Conservation (phyloP, 805 yeast genomes). For the Starmerella kuoi region DNA sequence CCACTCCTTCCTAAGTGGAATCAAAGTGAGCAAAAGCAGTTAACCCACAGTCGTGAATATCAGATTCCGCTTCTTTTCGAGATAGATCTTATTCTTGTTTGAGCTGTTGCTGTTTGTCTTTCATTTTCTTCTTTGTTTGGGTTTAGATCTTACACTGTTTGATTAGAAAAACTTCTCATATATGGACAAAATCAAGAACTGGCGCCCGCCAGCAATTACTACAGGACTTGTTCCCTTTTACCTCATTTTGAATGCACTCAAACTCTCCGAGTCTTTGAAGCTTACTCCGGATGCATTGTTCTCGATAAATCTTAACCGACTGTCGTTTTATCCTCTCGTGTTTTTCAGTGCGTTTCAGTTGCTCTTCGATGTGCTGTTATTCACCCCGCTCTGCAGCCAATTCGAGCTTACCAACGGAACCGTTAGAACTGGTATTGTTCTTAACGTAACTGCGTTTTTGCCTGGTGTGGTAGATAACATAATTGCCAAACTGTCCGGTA, state of each 20-base stretch:
- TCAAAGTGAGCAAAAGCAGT: no score
- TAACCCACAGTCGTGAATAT: no score
- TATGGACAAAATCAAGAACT: background rate
- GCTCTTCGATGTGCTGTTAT: constrained; percentile 42
- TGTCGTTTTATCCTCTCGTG: constrained; percentile 63
- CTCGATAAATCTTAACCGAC: constrained; percentile 36
- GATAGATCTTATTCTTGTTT: no score
- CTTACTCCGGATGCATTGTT: constrained; percentile 47
- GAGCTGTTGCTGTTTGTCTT: no score
- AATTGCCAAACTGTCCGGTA: constrained; percentile 7
- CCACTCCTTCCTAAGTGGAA: no score
- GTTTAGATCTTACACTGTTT: no score
- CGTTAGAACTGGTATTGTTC: constrained; percentile 67
- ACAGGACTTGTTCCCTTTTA: constrained; percentile 50
- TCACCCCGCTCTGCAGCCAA: constrained; percentile 47
- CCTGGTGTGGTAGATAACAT: constrained; percentile 52
- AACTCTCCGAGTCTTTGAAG: constrained; percentile 33
- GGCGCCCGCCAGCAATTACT: constrained; percentile 46
- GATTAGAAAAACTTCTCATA: no score
- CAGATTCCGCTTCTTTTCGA: no score
- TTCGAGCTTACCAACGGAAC: constrained; percentile 74
- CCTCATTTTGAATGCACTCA: constrained; percentile 33
- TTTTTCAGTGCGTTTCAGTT: constrained; percentile 55
- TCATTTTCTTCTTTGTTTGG: no score
- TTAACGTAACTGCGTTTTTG: constrained; percentile 57